Base-by-base conservation (phyloP, 1,284 basidiomycete genomes). In the Testicularia cyperi region DNA sequence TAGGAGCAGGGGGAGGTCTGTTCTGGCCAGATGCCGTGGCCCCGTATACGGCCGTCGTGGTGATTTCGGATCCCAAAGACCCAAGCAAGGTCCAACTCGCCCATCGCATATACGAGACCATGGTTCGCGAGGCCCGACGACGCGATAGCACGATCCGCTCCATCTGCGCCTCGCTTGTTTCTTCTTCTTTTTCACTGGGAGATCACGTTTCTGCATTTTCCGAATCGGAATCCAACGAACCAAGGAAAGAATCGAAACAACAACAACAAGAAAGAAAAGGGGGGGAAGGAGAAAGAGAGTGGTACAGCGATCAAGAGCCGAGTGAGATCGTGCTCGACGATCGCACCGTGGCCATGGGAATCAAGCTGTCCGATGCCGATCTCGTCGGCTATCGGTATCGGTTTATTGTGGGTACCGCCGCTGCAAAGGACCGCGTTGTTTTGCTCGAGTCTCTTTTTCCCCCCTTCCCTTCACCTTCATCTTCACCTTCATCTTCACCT, bases 321-420 rank as follows among this genome's bases (percentile, higher is more conserved):
- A 5, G 12, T 6, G 60, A 68, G 12, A 27, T 77, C 2, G 65
- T 73, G 1, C 51, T 77, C 6, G 77, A 78, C 42, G 77, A 78
- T 46, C 52, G 77, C 0, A 26, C 44, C 8, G 27, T 42, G 1
- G 43, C 54, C 2, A 43, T 78, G 4, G 77, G 77, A 9, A 57
- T 56, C 14, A 65, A 70, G 29, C 44, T 78, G n/a, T 69, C 63
- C 7, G 77, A 78, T 36, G 70, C 71, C 0, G 77, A 78, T 23
- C 48, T 78, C 3, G 44, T 72, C 1, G 77, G 77, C 14, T 75
- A 73, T 38, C 44, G 61, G 2, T 52, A 45, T 21, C 40, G 77
- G 0, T 42, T 75, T 18, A 43, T 78, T 5, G 22, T 78, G 4
- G 77, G 77, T n/a, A n/a, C 14, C 65, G 67, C 16, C 52, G 56